These are phyloP conservation scores for Xylaria palmicola DNA, from an alignment of 495 filamentous ascomycete genomes.

Conservation along the genomic window DNA sequence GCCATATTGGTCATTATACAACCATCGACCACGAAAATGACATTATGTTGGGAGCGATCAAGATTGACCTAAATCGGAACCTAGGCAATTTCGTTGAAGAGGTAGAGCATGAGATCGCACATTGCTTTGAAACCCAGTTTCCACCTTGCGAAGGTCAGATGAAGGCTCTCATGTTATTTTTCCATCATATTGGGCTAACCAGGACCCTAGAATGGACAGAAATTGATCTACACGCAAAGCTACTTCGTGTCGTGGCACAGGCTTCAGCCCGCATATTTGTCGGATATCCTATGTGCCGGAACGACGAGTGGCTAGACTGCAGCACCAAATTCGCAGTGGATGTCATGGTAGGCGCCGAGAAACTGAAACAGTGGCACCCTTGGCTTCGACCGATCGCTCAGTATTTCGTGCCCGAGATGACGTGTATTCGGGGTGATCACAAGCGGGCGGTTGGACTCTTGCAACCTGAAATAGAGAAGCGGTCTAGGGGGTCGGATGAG, in stretches of 20 bases:
- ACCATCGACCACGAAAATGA: slow-evolving; percentile 32
- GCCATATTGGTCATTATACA: slow-evolving; percentile 43
- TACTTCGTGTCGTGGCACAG: slow-evolving; percentile 49
- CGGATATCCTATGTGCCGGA: slow-evolving; percentile 48
- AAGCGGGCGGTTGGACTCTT: slow-evolving; percentile 25
- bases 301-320: slow-evolving; percentile 55
- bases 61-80: slow-evolving; percentile 44
- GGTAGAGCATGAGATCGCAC: slow-evolving; percentile 39
- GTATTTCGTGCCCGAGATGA: slow-evolving; percentile 33
- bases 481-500: slow-evolving; percentile 11
- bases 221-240: slow-evolving; percentile 30
- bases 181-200: slow-evolving; percentile 16
- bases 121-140: slow-evolving; percentile 39
- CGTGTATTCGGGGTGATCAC: slow-evolving; percentile 26
- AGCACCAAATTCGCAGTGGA: slow-evolving; percentile 54
- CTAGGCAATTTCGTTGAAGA: slow-evolving; percentile 40
- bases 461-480: slow-evolving; percentile 24
- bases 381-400: slow-evolving; percentile 30
- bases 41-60: slow-evolving; percentile 41
- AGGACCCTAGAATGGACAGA: slow-evolving; percentile 34
- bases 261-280: slow-evolving; percentile 54
- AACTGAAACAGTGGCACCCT: slow-evolving; percentile 31
- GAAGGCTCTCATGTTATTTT: not conserved
- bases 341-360: slow-evolving; percentile 31
- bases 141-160: slow-evolving; percentile 38